These are phyloP conservation scores for Pseudogymnoascus verrucosus DNA, from an alignment of 2,329 filamentous ascomycete genomes.

Conservation along the genomic window DNA sequence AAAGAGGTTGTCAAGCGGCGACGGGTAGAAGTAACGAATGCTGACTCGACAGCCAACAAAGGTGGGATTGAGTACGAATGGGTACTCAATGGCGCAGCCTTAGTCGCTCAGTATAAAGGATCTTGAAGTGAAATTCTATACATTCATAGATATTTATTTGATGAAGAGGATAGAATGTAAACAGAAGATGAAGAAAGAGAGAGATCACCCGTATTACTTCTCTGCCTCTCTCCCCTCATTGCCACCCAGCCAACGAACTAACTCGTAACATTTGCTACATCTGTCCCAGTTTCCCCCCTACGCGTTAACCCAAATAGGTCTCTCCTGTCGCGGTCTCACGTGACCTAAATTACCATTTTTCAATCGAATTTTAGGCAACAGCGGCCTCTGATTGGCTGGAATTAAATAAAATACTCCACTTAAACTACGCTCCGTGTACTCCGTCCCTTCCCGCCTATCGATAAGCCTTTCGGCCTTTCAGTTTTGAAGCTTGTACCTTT, in stretches of 20 bases:
- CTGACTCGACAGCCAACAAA: constrained; percentile 6
- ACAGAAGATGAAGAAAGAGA: background rate
- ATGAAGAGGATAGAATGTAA: background rate
- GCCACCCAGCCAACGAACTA: background rate
- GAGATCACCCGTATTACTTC: background rate
- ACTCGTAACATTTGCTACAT: background rate
- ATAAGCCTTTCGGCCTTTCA: constrained; percentile 2
- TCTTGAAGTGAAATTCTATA: background rate
- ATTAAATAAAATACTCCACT: background rate
- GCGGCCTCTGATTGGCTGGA: background rate
- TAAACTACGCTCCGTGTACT: background rate
- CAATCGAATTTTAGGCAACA: constrained; percentile 1
- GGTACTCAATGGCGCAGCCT: background rate
- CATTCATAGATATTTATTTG: background rate
- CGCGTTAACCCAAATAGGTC: constrained; percentile 7
- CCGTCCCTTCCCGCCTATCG: background rate
- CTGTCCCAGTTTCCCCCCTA: constrained; percentile 1
- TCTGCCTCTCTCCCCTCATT: background rate
- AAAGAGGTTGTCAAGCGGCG: background rate
- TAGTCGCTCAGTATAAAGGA: background rate
- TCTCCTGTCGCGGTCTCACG: constrained; percentile 1
- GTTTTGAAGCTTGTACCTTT: constrained; percentile 6
- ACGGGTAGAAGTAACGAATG: constrained; percentile 7
- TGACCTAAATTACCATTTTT: background rate
- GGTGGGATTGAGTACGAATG: background rate